These are phyloP conservation scores for Eutypella sp. DNA, from an alignment of 2,329 filamentous ascomycete genomes.

Conservation along the genomic window DNA sequence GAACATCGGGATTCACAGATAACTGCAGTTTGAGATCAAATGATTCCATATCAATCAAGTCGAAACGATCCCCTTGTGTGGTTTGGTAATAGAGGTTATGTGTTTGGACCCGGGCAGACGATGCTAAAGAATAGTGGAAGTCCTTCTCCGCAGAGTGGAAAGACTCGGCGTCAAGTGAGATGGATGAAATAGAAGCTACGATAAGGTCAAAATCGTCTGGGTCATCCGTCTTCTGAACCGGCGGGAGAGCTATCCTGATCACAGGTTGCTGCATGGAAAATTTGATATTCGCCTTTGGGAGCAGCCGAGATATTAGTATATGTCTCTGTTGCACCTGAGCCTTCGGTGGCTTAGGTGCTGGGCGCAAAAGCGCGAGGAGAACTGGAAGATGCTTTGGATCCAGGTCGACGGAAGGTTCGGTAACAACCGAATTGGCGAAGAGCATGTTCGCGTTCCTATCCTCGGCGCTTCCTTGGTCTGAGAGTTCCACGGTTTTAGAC, in stretches of 20 bases:
- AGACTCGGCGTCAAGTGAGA: conserved; percentile 89
- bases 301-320: conserved; percentile 76
- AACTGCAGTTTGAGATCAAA: conserved; percentile 83
- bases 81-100: conserved; percentile 95
- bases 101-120: conserved; percentile 75
- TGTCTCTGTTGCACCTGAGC: conserved; percentile 48
- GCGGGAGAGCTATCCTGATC: conserved; percentile 79
- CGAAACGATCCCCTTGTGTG: conserved; percentile 73
- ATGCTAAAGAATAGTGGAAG: conserved; percentile 79
- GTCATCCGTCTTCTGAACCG: conserved; percentile 59
- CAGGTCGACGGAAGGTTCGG: conserved; percentile 89
- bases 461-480: conserved; percentile 63
- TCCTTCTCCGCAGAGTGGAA: conserved; percentile 86
- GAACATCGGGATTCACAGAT: conserved; percentile 78
- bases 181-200: conserved; percentile 89
- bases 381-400: conserved; percentile 88
- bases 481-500: conserved; percentile 84
- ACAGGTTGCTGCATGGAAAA: conserved; percentile 97
- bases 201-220: conserved; percentile 89
- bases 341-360: conserved; percentile 39
- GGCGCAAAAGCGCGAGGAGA: conserved; percentile 69
- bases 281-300: conserved; percentile 92
- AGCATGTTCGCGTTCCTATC: conserved; percentile 94
- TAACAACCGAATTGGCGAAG: conserved; percentile 93
- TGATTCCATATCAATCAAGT: conserved; percentile 80